These are phyloP conservation scores for Isatis tinctoria DNA, from an alignment of 345 rosid species.

Conservation along the genomic window DNA sequence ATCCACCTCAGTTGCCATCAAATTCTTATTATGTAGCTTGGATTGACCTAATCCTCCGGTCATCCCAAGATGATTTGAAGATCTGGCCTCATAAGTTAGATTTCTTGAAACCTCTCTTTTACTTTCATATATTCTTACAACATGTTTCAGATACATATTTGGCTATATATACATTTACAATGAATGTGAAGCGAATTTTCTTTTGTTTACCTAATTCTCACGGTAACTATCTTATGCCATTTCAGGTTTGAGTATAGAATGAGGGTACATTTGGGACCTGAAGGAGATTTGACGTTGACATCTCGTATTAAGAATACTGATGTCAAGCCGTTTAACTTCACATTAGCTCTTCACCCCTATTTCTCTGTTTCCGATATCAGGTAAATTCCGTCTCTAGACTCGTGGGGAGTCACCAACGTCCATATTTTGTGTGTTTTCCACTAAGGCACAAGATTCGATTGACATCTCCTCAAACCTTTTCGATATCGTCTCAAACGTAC, in stretches of 20 bases:
- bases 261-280: slow-evolving; percentile 59
- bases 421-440: slow-evolving; percentile 16
- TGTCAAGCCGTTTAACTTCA: slow-evolving; percentile 75
- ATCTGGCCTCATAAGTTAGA: slow-evolving; percentile 89
- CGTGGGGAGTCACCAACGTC: slow-evolving; percentile 1
- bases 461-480: not conserved
- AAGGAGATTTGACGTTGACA: slow-evolving; percentile 73
- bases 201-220: not conserved
- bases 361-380: slow-evolving; percentile 86
- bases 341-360: slow-evolving; percentile 82
- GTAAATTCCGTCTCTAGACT: slow-evolving; percentile 32
- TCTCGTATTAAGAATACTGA: slow-evolving; percentile 76
- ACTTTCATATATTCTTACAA: not conserved
- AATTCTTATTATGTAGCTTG: slow-evolving; percentile 35
- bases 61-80: slow-evolving; percentile 63
- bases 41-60: slow-evolving; percentile 63
- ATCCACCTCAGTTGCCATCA: slow-evolving; percentile 61
- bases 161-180: not conserved
- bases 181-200: not conserved
- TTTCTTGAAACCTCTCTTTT: slow-evolving; percentile 1
- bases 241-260: slow-evolving; percentile 72
- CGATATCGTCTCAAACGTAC: not conserved
- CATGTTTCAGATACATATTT: not conserved
- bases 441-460: too few relatives aligned
- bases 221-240: not conserved